These are phyloP conservation scores for Coniosporium apollinis DNA, from an alignment of 495 filamentous ascomycete species.

Conservation along the genomic window DNA sequence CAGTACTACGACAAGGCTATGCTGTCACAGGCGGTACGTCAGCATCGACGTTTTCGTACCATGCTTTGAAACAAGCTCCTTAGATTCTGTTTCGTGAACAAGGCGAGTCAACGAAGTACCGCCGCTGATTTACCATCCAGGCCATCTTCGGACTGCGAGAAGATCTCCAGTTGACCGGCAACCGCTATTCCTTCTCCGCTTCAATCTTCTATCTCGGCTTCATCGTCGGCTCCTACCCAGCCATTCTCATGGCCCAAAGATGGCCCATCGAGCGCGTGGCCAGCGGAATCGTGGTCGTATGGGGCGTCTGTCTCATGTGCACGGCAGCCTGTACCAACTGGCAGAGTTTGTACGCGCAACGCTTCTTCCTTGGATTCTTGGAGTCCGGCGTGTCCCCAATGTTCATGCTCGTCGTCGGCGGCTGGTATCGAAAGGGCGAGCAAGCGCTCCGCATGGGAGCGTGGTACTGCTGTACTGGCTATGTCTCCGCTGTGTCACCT, in stretches of 20 bases:
- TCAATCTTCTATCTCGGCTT: slow-evolving; percentile 34
- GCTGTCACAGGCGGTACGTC: slow-evolving; percentile 18
- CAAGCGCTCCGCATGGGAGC: slow-evolving; percentile 29
- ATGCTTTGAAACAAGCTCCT: too few relatives aligned
- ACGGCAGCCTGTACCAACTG: slow-evolving; percentile 25
- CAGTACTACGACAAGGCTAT: slow-evolving; percentile 29
- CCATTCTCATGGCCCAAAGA: slow-evolving; percentile 28
- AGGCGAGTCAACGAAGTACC: too few relatives aligned
- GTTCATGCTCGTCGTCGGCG: slow-evolving; percentile 30
- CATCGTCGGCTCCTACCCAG: slow-evolving; percentile 30
- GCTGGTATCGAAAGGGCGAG: slow-evolving; percentile 29
- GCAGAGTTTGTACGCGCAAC: slow-evolving; percentile 23
- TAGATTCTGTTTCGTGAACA: too few relatives aligned
- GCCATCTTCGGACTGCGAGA: slow-evolving; percentile 23
- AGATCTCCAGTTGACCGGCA: slow-evolving; percentile 24
- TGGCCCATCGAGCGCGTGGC: slow-evolving; percentile 31
- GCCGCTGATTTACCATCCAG: too few relatives aligned
- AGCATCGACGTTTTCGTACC: background rate
- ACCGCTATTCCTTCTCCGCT: slow-evolving; percentile 21
- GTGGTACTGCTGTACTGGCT: slow-evolving; percentile 30
- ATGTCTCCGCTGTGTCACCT: slow-evolving; percentile 30
- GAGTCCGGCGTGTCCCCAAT: slow-evolving; percentile 28
- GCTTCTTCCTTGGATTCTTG: slow-evolving; percentile 32
- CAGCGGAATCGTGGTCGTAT: slow-evolving; percentile 18
- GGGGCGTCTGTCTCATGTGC: slow-evolving; percentile 24